These are phyloP conservation scores for Amanita rubescens DNA, from an alignment of 768 basidiomycete genomes.

Conservation along the genomic window DNA sequence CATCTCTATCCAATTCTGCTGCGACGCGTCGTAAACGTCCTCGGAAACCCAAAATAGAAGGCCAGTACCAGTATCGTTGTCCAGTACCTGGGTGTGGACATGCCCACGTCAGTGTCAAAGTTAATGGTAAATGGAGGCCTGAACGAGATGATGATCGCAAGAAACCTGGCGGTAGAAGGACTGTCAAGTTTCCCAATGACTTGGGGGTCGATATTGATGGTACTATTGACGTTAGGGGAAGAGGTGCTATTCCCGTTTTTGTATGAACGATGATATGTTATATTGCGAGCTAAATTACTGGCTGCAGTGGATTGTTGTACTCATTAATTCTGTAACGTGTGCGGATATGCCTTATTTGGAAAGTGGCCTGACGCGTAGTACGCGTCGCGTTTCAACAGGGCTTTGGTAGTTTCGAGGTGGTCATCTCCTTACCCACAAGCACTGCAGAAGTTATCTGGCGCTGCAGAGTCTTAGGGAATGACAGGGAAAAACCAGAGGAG, in stretches of 20 bases:
- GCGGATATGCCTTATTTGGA: background rate
- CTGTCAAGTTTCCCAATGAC: slow-evolving; percentile 8
- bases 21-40: slow-evolving; percentile 14
- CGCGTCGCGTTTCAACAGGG: too few relatives aligned
- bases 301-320: background rate
- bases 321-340: background rate
- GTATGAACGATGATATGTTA: slow-evolving; percentile 19
- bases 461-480: too few relatives aligned
- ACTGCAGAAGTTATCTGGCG: too few relatives aligned
- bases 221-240: slow-evolving; percentile 13
- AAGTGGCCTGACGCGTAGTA: background rate
- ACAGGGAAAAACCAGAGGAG: too few relatives aligned
- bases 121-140: slow-evolving; percentile 54
- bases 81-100: slow-evolving; percentile 52
- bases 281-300: background rate
- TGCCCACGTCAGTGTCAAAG: slow-evolving; percentile 48
- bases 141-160: slow-evolving; percentile 31
- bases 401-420: too few relatives aligned
- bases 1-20: slow-evolving; percentile 2
- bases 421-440: too few relatives aligned
- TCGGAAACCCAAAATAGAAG: slow-evolving; percentile 35
- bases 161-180: slow-evolving; percentile 7
- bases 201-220: slow-evolving; percentile 1
- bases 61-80: slow-evolving; percentile 52
- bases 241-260: slow-evolving; percentile 38